Conservation (phyloP, 305 asterid genomes). For the Rubia peregrina region DNA sequence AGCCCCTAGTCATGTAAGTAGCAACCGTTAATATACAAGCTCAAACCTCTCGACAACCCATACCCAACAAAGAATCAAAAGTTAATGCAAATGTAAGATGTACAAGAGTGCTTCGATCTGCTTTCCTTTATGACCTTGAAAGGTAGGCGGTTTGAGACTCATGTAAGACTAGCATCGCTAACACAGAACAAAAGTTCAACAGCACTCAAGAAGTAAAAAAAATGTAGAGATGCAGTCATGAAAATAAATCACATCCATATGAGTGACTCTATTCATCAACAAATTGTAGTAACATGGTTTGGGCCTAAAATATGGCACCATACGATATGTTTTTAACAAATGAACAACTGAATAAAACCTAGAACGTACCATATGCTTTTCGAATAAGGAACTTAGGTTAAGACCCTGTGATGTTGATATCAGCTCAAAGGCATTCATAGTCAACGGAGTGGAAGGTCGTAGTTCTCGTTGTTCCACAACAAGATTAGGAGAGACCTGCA, state of each 20-base stretch:
- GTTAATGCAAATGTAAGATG: neutral
- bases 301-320: constrained; percentile 12
- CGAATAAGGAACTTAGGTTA: constrained; percentile 79
- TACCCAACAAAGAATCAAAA: neutral
- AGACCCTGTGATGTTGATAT: constrained; percentile 95
- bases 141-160: neutral
- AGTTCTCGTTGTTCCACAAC: constrained; percentile 86
- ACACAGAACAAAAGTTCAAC: neutral
- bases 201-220: neutral
- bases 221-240: neutral
- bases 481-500: constrained; percentile 60
- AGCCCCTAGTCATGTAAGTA: constrained; percentile 44
- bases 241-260: neutral
- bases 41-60: neutral
- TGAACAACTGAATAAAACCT: neutral
- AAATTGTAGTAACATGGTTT: neutral
- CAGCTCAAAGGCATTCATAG: constrained; percentile 95
- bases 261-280: neutral
- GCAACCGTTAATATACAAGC: neutral
- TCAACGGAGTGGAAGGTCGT: constrained; percentile 50
- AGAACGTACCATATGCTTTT: constrained; percentile 71
- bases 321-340: constrained; percentile 52
- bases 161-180: neutral
- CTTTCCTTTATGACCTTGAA: neutral
- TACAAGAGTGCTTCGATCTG: neutral